These are phyloP conservation scores for Ascosphaera acerosa DNA, from an alignment of 2,329 filamentous ascomycete genomes.

Conservation along the genomic window DNA sequence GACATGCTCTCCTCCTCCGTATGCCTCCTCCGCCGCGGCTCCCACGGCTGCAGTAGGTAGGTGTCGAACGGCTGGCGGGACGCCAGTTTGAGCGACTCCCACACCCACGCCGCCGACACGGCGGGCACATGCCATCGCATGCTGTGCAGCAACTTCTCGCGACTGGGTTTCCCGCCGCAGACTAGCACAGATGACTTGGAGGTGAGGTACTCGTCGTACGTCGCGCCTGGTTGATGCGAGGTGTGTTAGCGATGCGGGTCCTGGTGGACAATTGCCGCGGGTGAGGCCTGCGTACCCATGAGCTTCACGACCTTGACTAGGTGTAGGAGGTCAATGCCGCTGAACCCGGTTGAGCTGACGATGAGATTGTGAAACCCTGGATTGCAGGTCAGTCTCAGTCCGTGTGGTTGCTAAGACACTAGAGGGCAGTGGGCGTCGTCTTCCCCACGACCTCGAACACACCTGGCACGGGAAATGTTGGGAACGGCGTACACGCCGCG, in stretches of 20 bases:
- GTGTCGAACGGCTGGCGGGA: conserved; percentile 23
- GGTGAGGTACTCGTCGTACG: conserved; percentile 54
- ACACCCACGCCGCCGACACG: conserved; percentile 65
- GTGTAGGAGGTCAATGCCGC: conserved; percentile 63
- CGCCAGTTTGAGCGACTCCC: conserved; percentile 41
- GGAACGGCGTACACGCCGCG: conserved; percentile 53
- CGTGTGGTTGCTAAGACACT: not conserved
- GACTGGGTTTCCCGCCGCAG: conserved; percentile 32
- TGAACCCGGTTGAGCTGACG: conserved; percentile 51
- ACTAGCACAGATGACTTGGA: conserved; percentile 49
- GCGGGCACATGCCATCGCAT: conserved; percentile 51
- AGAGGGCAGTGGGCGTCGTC: not conserved
- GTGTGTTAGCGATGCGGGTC: not conserved
- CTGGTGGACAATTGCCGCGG: too few species aligned
- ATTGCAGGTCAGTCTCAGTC: conserved; percentile 28
- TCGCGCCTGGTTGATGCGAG: conserved; percentile 28
- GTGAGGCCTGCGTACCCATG: conserved; percentile 28
- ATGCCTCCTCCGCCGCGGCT: conserved; percentile 1
- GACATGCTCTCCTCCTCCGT: too few species aligned
- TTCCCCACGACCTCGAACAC: conserved; percentile 5
- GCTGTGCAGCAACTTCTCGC: conserved; percentile 57
- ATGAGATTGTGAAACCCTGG: conserved; percentile 32
- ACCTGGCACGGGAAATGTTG: conserved; percentile 38
- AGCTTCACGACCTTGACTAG: conserved; percentile 50
- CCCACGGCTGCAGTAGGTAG: conserved; percentile 15